A percentile compares a stretch with the other conserved stretches of the same genome.
Evolutionary conservation across 805 yeast species (phyloP).

Genomic region (Yarrowia phangngaensis): DNA sequence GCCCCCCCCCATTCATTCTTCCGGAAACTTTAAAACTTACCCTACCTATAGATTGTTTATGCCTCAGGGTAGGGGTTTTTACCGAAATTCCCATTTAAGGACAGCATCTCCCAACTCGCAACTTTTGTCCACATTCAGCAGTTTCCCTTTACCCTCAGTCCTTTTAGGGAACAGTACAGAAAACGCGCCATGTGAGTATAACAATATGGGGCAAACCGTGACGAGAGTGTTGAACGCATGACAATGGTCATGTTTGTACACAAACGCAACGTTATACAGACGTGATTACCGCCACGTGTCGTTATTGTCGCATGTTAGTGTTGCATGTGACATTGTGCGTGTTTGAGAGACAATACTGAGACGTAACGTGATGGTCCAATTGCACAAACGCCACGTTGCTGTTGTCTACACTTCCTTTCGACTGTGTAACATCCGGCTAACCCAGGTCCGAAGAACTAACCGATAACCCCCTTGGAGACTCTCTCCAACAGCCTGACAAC

Average conservation of each 20-base stretch:
- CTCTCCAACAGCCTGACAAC: constrained; percentile 17
- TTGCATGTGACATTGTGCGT: too few relatives aligned
- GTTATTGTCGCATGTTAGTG: too few relatives aligned
- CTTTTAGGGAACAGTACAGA: constrained; percentile 25
- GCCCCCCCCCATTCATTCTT: too few relatives aligned
- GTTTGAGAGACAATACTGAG: too few relatives aligned
- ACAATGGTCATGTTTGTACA: too few relatives aligned
- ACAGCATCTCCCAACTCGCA: constrained; percentile 22
- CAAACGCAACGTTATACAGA: too few relatives aligned
- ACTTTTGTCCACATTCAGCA: constrained; percentile 25
- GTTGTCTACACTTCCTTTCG: too few relatives aligned
- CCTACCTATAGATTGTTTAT: constrained; percentile 19
- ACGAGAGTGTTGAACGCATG: too few relatives aligned
- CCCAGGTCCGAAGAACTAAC: constrained; percentile 27
- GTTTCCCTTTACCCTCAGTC: constrained; percentile 26
- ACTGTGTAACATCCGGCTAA: too few relatives aligned
- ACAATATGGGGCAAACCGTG: too few relatives aligned
- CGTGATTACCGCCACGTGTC: too few relatives aligned
- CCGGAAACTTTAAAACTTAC: constrained; percentile 8
- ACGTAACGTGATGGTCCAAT: background rate
- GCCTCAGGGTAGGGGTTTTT: constrained; percentile 26
- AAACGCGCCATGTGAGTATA: constrained; percentile 25
- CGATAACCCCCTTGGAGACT: constrained; percentile 22
- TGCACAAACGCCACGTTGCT: background rate
- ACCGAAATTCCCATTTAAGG: constrained; percentile 23